phyloP scores from a whole-genome alignment of 2,329 filamentous ascomycete species.

The Clonostachys sp. region DNA sequence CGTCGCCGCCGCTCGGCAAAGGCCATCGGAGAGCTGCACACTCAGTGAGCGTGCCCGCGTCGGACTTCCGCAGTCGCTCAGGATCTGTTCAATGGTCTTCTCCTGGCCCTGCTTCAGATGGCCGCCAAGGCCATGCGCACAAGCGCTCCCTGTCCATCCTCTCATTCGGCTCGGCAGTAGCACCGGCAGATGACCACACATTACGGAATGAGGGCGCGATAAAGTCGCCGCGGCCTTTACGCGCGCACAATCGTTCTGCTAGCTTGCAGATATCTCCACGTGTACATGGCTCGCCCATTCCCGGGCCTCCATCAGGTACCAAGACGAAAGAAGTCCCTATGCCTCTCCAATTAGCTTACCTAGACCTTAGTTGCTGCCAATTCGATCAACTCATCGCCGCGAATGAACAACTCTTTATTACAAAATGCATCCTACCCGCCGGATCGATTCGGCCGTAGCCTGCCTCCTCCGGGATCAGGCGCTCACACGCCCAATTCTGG shows the following conservation, averaged over 20 bases:
- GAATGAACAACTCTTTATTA: slow-evolving; percentile 43
- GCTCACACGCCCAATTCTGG: background rate
- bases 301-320: slow-evolving; percentile 30
- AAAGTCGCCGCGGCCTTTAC: slow-evolving; percentile 42
- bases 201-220: slow-evolving; percentile 30
- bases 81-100: slow-evolving; percentile 43
- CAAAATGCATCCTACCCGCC: slow-evolving; percentile 53
- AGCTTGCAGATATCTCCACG: slow-evolving; percentile 66
- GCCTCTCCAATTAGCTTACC: too few species aligned
- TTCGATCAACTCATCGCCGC: slow-evolving; percentile 18
- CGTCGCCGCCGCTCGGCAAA: slow-evolving; percentile 29
- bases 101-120: slow-evolving; percentile 17
- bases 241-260: slow-evolving; percentile 71
- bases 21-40: slow-evolving; percentile 63
- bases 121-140: slow-evolving; percentile 51
- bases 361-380: too few species aligned
- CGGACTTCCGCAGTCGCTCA: slow-evolving; percentile 35
- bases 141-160: slow-evolving; percentile 79
- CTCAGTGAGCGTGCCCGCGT: slow-evolving; percentile 54
- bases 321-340: background rate
- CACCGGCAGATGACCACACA: slow-evolving; percentile 23
- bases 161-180: slow-evolving; percentile 57
- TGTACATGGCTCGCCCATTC: slow-evolving; percentile 35
- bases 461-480: slow-evolving; percentile 31
- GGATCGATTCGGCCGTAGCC: slow-evolving; percentile 32